Conservation (phyloP, 306 rosid genomes). For the Trichosanthes truncata region DNA sequence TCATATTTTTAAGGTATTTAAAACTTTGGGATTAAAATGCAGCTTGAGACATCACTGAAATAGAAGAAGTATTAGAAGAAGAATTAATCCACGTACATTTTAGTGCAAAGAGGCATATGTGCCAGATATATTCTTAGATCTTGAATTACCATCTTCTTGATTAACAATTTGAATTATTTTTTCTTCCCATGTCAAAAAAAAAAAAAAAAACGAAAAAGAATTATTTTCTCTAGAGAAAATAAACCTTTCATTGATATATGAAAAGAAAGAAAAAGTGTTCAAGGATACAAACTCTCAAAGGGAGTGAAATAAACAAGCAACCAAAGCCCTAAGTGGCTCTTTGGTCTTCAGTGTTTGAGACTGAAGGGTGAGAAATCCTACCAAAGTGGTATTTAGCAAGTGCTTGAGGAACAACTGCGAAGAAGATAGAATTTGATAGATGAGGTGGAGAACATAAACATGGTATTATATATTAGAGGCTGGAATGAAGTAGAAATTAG, state of each 20-base stretch:
- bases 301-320: background rate
- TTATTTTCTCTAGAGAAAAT: background rate
- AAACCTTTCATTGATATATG: background rate
- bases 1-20: background rate
- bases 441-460: background rate
- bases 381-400: background rate
- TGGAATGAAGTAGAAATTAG: background rate
- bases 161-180: background rate
- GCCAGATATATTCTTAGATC: background rate
- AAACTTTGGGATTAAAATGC: background rate
- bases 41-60: background rate
- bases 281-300: background rate
- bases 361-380: background rate
- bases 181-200: background rate
- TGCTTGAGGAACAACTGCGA: background rate
- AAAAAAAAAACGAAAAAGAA: too few species aligned
- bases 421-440: background rate
- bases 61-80: background rate
- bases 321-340: background rate
- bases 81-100: background rate
- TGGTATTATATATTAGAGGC: background rate
- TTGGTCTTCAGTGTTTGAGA: background rate
- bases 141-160: background rate
- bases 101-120: background rate
- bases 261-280: background rate